Evolutionary conservation across 2,329 filamentous ascomycete genomes (phyloP), one percentile per base, ranked within the genome.

Genomic region (Thermochaetoides dissita): DNA sequence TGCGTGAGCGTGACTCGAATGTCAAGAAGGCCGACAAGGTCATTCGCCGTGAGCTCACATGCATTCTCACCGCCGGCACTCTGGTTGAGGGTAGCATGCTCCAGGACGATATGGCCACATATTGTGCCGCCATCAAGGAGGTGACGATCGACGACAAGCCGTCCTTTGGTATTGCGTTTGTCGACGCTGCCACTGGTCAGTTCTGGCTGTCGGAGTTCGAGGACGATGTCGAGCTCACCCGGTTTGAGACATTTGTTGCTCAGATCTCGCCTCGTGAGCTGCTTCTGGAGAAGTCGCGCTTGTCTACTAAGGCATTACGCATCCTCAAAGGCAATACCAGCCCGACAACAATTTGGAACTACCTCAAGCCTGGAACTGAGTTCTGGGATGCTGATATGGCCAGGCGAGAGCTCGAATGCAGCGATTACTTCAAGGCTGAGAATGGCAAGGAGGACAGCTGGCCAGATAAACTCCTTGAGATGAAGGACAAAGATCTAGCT

Each of bases 61-160:
- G 86, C 53, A 86, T 98, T 9, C 70, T 98, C 29, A 98, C 91
- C 0, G 79, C 81, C 6, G 91, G 91, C 30, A 98, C 91, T 0
- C 73, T 98, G 1, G 89, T 98, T 5, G 91, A 98, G 46, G 88
- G 86, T 10, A 80, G 84, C 51, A 98, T 98, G 91, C 74, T 98
- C 34, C 89, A 96, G 59, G 86, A 94, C 56, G 91, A 98, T 59
- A 94, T 94, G 81, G 85, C 91, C 2, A 94, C 87, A 0, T 96
- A 86, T 61, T 98, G 91, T 58, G 86, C 91, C 41, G 84, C 91
- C 2, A 91, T 98, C 63, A 98, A 98, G 59, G 83, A 89, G 57
- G 75, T 76, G 1, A 67, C 83, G 8, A 66, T 76, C 1, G 77
- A 91, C 47, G 82, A 79, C 41, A 67, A 78, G 29, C 88, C 91